phyloP scores from a whole-genome alignment of 140 eudicot genomes.

The Anethum foeniculum region DNA sequence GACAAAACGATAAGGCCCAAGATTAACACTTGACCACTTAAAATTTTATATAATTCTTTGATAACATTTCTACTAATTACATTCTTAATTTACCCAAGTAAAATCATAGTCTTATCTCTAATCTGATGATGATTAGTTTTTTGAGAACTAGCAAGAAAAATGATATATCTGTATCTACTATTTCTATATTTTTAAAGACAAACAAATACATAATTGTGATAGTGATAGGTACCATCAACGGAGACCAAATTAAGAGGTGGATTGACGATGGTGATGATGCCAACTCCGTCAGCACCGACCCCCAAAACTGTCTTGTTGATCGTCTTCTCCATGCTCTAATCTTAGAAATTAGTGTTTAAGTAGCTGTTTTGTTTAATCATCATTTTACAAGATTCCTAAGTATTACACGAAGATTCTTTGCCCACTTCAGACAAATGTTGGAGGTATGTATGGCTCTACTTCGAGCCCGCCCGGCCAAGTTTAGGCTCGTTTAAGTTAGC shows the following conservation, averaged over 20 bases:
- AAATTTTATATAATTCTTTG: not conserved
- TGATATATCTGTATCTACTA: not conserved
- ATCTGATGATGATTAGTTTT: too few species aligned
- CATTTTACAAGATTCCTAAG: not conserved
- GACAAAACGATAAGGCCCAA: too few species aligned
- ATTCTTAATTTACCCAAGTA: not conserved
- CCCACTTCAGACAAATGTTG: not conserved
- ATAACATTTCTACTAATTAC: not conserved
- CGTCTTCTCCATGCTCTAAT: not conserved
- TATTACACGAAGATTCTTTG: not conserved
- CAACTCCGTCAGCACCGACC: slow-evolving; percentile 36
- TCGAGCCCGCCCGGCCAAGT: too few species aligned
- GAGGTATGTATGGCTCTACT: too few species aligned
- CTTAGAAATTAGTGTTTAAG: not conserved
- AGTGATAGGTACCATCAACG: slow-evolving; percentile 18
- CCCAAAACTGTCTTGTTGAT: not conserved
- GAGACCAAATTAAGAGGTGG: slow-evolving; percentile 41
- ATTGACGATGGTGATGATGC: slow-evolving; percentile 27
- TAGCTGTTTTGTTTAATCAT: not conserved
- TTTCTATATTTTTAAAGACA: not conserved
- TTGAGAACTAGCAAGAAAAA: not conserved
- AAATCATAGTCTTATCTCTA: not conserved
- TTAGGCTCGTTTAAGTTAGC: too few species aligned
- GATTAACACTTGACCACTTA: too few species aligned
- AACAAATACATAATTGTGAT: not conserved